phyloP scores from a whole-genome alignment of 2,329 filamentous ascomycete genomes.

The Zymoseptoria ardabiliae region DNA sequence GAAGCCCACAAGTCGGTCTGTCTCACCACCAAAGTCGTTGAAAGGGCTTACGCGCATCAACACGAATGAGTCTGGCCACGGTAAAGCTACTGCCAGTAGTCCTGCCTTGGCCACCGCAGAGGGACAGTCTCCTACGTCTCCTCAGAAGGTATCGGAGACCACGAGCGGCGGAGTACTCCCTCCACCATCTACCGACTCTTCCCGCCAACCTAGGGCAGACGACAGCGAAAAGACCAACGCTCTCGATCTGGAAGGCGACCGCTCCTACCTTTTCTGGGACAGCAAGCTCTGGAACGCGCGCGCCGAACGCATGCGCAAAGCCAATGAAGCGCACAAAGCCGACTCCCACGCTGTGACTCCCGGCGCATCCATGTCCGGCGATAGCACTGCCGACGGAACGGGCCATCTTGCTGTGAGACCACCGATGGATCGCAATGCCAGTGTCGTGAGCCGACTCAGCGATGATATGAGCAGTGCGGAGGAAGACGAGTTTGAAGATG shows the following conservation, averaged over 20 bases:
- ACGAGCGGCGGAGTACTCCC: background rate
- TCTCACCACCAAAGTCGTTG: constrained; percentile 42
- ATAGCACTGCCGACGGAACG: constrained; percentile 10
- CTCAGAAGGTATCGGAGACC: constrained; percentile 2
- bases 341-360: background rate
- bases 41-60: background rate
- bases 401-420: constrained; percentile 20
- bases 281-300: constrained; percentile 27
- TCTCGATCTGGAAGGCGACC: constrained; percentile 39
- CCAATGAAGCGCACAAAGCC: constrained; percentile 8
- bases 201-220: constrained; percentile 14
- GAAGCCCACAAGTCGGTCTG: constrained; percentile 33
- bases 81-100: constrained; percentile 7
- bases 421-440: constrained; percentile 33
- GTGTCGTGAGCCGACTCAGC: constrained; percentile 50
- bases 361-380: constrained; percentile 1
- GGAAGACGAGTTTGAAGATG: constrained; percentile 41
- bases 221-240: constrained; percentile 16
- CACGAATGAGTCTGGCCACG: constrained; percentile 6
- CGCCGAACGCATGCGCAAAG: constrained; percentile 12
- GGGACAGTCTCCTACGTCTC: constrained; percentile 13
- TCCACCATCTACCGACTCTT: constrained; percentile 6
- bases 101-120: constrained; percentile 12
- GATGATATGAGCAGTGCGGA: constrained; percentile 45
- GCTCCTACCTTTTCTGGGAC: constrained; percentile 50